Conservation (phyloP, 192 early-diverging fungal species). For the Coemansia sp. region DNA sequence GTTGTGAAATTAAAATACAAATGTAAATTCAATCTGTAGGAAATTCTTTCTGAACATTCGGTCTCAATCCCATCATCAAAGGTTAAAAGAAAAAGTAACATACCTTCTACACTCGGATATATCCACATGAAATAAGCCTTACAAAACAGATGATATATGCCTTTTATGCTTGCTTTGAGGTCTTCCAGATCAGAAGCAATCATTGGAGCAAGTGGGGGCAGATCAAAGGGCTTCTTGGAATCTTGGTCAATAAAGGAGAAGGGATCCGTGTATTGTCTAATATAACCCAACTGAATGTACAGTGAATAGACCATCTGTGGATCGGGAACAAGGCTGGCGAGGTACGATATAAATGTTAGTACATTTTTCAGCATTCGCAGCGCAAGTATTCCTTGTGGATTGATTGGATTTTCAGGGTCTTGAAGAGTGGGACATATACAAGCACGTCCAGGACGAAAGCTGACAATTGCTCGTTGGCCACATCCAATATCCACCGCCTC, state of each 20-base stretch:
- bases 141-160: conserved; percentile 26
- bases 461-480: conserved; percentile 41
- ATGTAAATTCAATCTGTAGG: neutral
- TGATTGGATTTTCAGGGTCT: conserved; percentile 31
- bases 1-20: neutral
- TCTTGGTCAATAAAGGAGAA: conserved; percentile 21
- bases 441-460: conserved; percentile 30
- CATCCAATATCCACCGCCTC: conserved; percentile 43
- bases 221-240: conserved; percentile 1
- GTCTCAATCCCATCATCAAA: no score
- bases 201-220: conserved; percentile 32
- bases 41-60: no score
- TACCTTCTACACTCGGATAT: conserved; percentile 30
- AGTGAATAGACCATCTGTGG: conserved; percentile 25
- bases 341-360: conserved; percentile 14
- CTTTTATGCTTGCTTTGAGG: conserved; percentile 16
- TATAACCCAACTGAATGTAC: conserved; percentile 20
- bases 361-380: conserved; percentile 33
- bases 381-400: conserved; percentile 46
- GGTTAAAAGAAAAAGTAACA: neutral
- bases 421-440: conserved; percentile 50
- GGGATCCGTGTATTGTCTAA: conserved; percentile 3
- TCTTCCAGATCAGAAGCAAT: conserved; percentile 16
- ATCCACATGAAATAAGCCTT: conserved; percentile 45
- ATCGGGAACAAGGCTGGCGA: conserved; percentile 34